Percentiles rank a stretch among this genome's conserved stretches.
Conservation (phyloP, 108 stramenopile species). For the Thalassiosira profunda region DNA sequence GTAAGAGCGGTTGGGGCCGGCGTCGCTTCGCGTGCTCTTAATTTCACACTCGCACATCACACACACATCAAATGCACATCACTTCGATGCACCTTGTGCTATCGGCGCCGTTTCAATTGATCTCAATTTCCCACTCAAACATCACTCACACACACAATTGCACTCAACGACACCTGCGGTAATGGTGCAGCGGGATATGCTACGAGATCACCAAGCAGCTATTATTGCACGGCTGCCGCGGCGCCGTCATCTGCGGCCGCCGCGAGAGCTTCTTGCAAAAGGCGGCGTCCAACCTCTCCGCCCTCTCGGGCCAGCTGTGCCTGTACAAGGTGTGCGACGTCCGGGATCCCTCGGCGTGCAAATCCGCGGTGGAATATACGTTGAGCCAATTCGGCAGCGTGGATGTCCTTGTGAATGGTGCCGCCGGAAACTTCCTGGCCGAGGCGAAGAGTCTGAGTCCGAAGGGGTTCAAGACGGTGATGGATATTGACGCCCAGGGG, state of each 20-base stretch:
- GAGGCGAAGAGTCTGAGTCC: conserved; percentile 81
- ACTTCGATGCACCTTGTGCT: background rate
- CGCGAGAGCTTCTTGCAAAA: conserved; percentile 73
- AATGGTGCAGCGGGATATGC: conserved; percentile 76
- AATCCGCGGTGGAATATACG: conserved; percentile 60
- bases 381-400: conserved; percentile 62
- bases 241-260: conserved; percentile 81
- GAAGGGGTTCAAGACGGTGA: conserved; percentile 94
- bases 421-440: conserved; percentile 95
- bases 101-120: background rate
- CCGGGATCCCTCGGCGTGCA: conserved; percentile 66
- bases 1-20: too few relatives aligned
- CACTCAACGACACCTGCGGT: too few relatives aligned
- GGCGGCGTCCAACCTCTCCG: conserved; percentile 49
- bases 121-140: too few relatives aligned
- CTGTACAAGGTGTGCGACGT: conserved; percentile 81
- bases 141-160: too few relatives aligned
- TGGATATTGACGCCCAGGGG: conserved; percentile 94
- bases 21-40: too few relatives aligned
- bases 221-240: conserved; percentile 71
- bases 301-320: conserved; percentile 46
- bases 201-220: conserved; percentile 86
- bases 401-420: conserved; percentile 91
- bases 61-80: background rate
- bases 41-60: too few relatives aligned